Evolutionary conservation across 2,329 filamentous ascomycete genomes (phyloP).

Genomic region (Diaporthe eres): DNA sequence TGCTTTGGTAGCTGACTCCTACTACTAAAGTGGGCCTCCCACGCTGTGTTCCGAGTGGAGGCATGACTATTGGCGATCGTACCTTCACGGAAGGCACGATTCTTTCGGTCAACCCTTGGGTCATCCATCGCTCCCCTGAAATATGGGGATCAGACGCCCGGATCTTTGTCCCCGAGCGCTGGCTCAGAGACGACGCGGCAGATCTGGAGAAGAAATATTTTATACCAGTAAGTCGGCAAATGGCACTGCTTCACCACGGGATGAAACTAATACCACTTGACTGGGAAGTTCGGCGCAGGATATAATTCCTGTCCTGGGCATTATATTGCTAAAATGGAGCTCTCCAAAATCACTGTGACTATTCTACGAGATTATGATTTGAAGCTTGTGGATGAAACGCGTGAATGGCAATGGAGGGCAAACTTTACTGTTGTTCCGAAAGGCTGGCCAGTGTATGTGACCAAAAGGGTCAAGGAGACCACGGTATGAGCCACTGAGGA

Average conservation of each 20-base stretch:
- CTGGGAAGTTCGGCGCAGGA: constrained; percentile 25
- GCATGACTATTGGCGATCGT: constrained; percentile 47
- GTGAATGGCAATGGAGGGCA: constrained; percentile 47
- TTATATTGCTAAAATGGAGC: constrained; percentile 15
- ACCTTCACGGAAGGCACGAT: constrained; percentile 48
- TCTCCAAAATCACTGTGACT: constrained; percentile 26
- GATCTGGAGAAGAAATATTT: constrained; percentile 44
- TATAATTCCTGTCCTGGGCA: constrained; percentile 31
- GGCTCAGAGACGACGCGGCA: constrained; percentile 42
- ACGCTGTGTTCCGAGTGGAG: constrained; percentile 47
- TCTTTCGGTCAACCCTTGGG: constrained; percentile 45
- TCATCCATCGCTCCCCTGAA: constrained; percentile 48
- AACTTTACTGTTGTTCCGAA: constrained; percentile 47
- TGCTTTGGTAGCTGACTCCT: not conserved
- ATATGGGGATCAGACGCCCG: constrained; percentile 45
- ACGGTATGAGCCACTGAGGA: not conserved
- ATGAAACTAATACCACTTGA: not conserved
- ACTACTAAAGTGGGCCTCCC: constrained; percentile 44
- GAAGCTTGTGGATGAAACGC: constrained; percentile 42
- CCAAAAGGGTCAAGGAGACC: not conserved
- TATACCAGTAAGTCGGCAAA: constrained; percentile 42
- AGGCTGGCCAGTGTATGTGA: constrained; percentile 45
- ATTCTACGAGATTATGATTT: constrained; percentile 40
- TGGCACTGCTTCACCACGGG: not conserved
- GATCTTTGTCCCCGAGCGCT: constrained; percentile 45